Percentiles rank a stretch among this genome's conserved stretches.
Evolutionary conservation across 495 filamentous ascomycete species (phyloP).

Genomic region (Daldinia caldariorum): DNA sequence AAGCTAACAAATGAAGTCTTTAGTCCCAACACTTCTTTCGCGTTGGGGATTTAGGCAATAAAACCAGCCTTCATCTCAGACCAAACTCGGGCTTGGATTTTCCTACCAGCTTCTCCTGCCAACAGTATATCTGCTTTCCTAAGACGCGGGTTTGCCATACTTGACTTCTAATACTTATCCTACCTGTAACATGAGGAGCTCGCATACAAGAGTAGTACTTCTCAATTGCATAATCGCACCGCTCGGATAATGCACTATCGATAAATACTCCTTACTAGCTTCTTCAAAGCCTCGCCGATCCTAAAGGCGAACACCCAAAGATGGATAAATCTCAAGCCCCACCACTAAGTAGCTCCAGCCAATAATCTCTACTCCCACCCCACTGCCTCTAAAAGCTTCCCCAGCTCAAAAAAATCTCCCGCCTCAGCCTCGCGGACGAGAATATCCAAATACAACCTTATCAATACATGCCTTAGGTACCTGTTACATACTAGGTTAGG

Average conservation of each 20-base stretch:
- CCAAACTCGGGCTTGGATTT: slow-evolving; percentile 53
- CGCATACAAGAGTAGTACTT: neutral
- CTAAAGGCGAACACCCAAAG: no score
- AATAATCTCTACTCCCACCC: slow-evolving; percentile 11
- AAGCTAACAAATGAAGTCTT: neutral
- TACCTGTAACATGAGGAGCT: no score
- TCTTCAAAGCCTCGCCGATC: neutral
- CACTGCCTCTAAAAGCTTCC: slow-evolving; percentile 10
- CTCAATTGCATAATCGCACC: slow-evolving; percentile 28
- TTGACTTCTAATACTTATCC: no score
- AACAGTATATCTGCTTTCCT: slow-evolving; percentile 26
- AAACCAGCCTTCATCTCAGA: slow-evolving; percentile 48
- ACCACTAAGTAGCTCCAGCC: slow-evolving; percentile 13
- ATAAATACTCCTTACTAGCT: slow-evolving; percentile 4
- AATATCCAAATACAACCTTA: no score
- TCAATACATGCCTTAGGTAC: no score
- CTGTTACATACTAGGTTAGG: neutral
- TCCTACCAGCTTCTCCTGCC: slow-evolving; percentile 48
- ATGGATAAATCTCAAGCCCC: slow-evolving; percentile 2
- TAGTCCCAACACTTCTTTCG: slow-evolving; percentile 8
- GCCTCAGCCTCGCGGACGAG: slow-evolving; percentile 32
- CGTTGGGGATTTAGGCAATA: slow-evolving; percentile 30
- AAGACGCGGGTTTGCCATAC: neutral
- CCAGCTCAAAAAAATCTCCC: slow-evolving; percentile 46
- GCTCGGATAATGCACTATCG: slow-evolving; percentile 20